Conservation (phyloP, 345 rosid genomes). For the Citrus reticulata region DNA sequence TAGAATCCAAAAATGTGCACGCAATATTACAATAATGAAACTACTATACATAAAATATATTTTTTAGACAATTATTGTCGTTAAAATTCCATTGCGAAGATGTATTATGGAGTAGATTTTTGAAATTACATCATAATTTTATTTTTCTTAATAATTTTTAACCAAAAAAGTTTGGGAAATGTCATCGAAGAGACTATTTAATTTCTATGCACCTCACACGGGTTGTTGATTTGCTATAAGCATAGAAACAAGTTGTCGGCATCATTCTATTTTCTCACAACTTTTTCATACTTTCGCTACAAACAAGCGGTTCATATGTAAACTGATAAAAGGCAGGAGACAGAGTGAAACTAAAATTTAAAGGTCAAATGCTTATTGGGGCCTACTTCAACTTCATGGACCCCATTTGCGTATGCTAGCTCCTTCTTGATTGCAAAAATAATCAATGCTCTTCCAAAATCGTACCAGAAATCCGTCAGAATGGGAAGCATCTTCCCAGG, state of each 20-base stretch:
- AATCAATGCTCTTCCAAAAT: background rate
- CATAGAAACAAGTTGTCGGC: background rate
- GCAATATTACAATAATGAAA: background rate
- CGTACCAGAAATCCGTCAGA: background rate
- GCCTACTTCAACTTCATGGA: background rate
- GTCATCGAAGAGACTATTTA: background rate
- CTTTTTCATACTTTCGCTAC: background rate
- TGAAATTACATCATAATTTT: background rate
- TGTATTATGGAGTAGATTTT: background rate
- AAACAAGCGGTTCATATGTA: background rate
- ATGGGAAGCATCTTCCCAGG: background rate
- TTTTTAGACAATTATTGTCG: background rate
- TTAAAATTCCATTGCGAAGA: background rate
- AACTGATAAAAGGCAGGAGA: no score
- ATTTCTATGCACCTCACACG: background rate
- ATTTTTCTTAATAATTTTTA: background rate
- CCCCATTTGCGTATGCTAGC: background rate
- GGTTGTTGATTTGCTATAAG: background rate
- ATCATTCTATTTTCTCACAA: background rate
- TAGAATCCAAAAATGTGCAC: background rate
- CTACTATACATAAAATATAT: background rate
- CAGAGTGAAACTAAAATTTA: background rate
- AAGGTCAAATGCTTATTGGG: constrained; percentile 2
- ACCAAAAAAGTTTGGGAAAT: background rate
- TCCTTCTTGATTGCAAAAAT: no score